Conservation (phyloP, 768 basidiomycete species). For the Atractiella rhizophila region DNA sequence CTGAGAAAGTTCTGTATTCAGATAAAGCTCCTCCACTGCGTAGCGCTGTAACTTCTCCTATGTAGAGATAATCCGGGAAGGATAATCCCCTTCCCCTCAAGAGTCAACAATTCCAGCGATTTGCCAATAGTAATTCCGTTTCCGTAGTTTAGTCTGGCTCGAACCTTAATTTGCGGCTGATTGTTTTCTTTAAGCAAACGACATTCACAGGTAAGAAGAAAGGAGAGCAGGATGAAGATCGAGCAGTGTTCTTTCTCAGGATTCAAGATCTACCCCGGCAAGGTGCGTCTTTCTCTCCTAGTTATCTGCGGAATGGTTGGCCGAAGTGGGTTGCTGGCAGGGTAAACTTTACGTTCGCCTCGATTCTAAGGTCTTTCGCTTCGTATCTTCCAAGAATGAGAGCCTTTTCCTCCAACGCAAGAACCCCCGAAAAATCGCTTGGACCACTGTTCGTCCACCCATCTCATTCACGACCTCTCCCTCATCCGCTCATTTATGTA, state of each 20-base stretch:
- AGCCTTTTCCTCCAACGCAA: slow-evolving; percentile 98
- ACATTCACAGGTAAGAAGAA: too few species aligned
- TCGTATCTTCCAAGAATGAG: slow-evolving; percentile 69
- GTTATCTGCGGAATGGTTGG: slow-evolving; percentile 30
- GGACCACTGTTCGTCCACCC: slow-evolving; percentile 40
- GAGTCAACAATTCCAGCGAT: too few species aligned
- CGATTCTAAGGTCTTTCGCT: slow-evolving; percentile 24
- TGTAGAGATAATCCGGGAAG: too few species aligned
- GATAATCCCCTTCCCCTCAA: too few species aligned
- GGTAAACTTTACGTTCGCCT: slow-evolving; percentile 17
- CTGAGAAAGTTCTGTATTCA: too few species aligned
- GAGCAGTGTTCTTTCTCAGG: slow-evolving; percentile 97
- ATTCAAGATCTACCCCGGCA: slow-evolving; percentile 90
- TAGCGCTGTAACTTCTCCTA: too few species aligned
- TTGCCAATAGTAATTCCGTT: too few species aligned
- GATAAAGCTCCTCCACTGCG: too few species aligned
- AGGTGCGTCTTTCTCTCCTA: slow-evolving; percentile 84
- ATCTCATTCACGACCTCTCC: neutral
- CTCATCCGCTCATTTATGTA: slow-evolving; percentile 3
- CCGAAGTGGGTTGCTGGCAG: neutral
- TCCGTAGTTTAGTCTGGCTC: too few species aligned
- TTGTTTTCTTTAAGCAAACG: too few species aligned
- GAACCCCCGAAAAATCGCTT: slow-evolving; percentile 98
- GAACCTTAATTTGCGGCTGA: too few species aligned
- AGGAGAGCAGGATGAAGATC: slow-evolving; percentile 54